Conservation (phyloP, 805 yeast genomes). For the Ogataea methanolica region DNA sequence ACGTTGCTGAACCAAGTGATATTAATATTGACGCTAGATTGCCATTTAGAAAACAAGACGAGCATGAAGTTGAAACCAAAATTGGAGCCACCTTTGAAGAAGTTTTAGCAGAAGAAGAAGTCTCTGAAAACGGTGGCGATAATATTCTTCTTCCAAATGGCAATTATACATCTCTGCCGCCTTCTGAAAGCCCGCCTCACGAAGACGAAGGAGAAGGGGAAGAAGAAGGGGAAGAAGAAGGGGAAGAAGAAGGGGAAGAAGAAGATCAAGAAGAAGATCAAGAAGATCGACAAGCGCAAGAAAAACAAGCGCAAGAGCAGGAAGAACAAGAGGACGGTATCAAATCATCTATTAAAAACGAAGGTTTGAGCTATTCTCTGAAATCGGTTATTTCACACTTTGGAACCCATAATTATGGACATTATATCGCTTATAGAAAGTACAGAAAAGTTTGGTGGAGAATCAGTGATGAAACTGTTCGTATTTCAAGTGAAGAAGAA, state of each 20-base stretch:
- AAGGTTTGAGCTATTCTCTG: constrained; percentile 58
- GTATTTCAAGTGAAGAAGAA: constrained; percentile 73
- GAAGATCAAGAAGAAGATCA: no score
- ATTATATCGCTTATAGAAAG: constrained; percentile 83
- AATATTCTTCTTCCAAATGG: no score
- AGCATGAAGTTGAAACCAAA: constrained; percentile 6
- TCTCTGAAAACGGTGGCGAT: not conserved
- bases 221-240: no score
- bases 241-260: not conserved
- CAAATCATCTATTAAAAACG: constrained; percentile 15
- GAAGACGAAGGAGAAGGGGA: not conserved
- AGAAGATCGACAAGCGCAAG: no score
- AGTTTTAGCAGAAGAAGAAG: constrained; percentile 2
- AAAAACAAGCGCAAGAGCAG: no score
- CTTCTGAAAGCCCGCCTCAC: no score
- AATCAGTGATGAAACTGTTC: constrained; percentile 84
- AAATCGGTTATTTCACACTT: constrained; percentile 88
- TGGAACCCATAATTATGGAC: constrained; percentile 98
- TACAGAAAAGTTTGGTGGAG: constrained; percentile 92
- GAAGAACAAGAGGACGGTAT: not conserved
- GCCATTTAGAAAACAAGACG: constrained; percentile 64
- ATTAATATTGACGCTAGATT: constrained; percentile 76
- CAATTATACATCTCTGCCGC: no score
- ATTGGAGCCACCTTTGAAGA: constrained; percentile 15
- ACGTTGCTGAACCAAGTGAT: constrained; percentile 63